These are phyloP conservation scores for Arctium minus DNA, from an alignment of 129 eudicot species.

Conservation along the genomic window DNA sequence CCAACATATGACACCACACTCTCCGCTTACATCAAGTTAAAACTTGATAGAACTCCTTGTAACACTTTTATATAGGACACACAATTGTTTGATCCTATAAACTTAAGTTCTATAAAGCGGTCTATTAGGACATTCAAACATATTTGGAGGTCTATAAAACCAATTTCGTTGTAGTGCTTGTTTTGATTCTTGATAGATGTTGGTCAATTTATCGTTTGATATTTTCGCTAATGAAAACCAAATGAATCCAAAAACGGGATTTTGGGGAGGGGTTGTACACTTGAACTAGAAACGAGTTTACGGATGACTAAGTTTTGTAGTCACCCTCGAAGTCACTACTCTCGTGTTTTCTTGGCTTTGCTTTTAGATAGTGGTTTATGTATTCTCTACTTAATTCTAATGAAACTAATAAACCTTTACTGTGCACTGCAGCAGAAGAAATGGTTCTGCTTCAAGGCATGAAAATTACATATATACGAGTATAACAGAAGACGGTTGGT, in stretches of 20 bases:
- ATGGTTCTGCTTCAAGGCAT: conserved; percentile 67
- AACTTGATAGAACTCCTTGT: neutral
- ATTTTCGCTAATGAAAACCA: neutral
- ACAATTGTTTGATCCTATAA: neutral
- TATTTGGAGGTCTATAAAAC: neutral
- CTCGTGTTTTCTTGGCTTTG: neutral
- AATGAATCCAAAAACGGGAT: neutral
- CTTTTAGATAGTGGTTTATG: neutral
- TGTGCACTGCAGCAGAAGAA: conserved; percentile 47
- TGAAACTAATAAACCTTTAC: conserved; percentile 9
- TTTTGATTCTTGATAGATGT: neutral
- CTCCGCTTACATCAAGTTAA: neutral
- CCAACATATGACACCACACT: neutral
- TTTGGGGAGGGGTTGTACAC: neutral
- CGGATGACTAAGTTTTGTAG: neutral
- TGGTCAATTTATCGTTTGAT: neutral
- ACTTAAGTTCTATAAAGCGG: neutral
- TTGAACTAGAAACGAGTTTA: no score
- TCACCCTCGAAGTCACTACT: neutral
- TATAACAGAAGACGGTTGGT: conserved; percentile 14
- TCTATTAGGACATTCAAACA: neutral
- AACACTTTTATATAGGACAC: neutral
- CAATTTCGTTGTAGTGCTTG: neutral
- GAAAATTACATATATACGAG: conserved; percentile 10
- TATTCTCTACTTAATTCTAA: neutral